Base-by-base conservation (phyloP, 768 basidiomycete genomes). In the Lactifluus piperatus region DNA sequence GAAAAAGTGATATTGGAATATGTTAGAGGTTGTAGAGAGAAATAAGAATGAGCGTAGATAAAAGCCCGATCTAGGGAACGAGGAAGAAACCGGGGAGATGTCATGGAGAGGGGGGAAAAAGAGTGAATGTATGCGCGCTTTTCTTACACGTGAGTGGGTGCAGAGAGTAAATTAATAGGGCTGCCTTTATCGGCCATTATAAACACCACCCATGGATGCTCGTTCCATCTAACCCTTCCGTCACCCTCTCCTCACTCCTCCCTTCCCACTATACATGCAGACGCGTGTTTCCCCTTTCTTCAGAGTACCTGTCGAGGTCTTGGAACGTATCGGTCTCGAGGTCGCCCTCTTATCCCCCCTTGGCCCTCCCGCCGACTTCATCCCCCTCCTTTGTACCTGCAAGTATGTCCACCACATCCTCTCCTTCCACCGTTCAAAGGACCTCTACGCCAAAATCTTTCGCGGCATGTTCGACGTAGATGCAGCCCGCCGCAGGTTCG, bases 371-470 rank as follows among this genome's bases (percentile, higher is more conserved):
- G 36, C 68, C 1, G 59, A 71, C 7, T 68, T 87, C 49, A 56
- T 79, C 18, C 73, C 83, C 0, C 72, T 89, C 50, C 76, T 81
- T 48, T 70, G 70, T 30, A 70, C 79, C 4, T 82, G 74, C 57
- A 72, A 62, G 2, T 56, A 67, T 47, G 64, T 86, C 20, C 56
- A 80, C 65, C 10, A 50, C 32, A 52, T 64, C 0, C 76, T 85
- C 63, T 54, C 58, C 9, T 56, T 62, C 0, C 64, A 70, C 53
- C 50, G 50, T 24, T 69, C 73, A 50, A 68, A 69, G 7, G 57
- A 71, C 22, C 77, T 88, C 54, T 80, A 79, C 62, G 75, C 81
- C 0, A 70, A 73, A 32, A 76, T 89, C 7, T 88, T 81, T 66
- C 72, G 72, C 14, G 56, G 68, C 67, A 79, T 75, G 66, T 88